Evolutionary conservation across 2,329 filamentous ascomycete species (phyloP).

Genomic region (Colletotrichum theobromicola): DNA sequence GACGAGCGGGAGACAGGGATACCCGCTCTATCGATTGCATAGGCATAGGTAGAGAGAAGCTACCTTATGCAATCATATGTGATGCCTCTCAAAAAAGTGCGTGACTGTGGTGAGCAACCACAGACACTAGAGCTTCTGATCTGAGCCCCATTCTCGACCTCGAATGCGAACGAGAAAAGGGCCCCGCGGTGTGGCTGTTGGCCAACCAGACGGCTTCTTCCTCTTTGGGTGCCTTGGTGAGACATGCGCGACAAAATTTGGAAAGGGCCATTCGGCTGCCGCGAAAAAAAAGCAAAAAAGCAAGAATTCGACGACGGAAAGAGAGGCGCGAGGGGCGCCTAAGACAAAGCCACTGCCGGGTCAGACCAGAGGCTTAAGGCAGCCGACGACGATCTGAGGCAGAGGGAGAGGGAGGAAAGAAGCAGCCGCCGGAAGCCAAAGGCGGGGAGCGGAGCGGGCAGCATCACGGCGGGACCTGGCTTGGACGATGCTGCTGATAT

Average conservation of each 20-base stretch:
- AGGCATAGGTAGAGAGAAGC: neutral
- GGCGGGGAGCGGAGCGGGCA: neutral
- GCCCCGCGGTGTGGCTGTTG: neutral
- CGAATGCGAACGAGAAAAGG: conserved; percentile 17
- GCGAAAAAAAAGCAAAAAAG: conserved; percentile 19
- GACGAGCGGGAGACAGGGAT: conserved; percentile 17
- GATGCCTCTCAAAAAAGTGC: neutral
- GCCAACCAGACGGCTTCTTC: conserved; percentile 9
- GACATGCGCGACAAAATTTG: conserved; percentile 1
- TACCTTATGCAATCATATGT: conserved; percentile 3
- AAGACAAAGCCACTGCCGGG: conserved; percentile 15
- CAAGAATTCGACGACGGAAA: conserved; percentile 12
- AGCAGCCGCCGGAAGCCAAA: neutral
- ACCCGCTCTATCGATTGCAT: conserved; percentile 7
- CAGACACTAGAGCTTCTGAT: neutral
- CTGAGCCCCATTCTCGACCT: conserved; percentile 9
- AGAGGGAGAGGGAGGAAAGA: neutral
- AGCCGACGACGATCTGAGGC: neutral
- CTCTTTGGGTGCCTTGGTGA: conserved; percentile 6
- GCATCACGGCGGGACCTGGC: neutral
- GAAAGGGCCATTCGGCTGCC: conserved; percentile 9
- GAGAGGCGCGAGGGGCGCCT: conserved; percentile 17
- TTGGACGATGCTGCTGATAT: neutral
- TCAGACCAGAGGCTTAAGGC: neutral
- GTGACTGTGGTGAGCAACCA: neutral